A percentile compares a stretch with the other conserved stretches of the same genome.
phyloP scores from a whole-genome alignment of 108 stramenopile genomes.

The Cyclotella cryptica region DNA sequence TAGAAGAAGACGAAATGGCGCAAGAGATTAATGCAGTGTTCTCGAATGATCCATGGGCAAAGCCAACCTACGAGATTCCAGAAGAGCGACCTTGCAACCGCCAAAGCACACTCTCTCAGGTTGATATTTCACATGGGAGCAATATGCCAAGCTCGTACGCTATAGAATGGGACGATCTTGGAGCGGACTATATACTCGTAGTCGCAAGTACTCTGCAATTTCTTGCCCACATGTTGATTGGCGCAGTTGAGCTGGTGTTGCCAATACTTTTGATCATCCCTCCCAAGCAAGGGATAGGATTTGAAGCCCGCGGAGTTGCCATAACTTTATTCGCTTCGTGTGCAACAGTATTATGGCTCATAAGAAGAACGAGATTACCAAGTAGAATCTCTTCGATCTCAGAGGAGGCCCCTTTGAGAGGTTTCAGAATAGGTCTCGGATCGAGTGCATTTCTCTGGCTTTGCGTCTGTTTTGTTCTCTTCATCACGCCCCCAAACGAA shows the following conservation, averaged over 20 bases:
- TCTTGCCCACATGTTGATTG: conserved; percentile 18
- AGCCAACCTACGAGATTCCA: background rate
- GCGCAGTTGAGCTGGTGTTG: conserved; percentile 53
- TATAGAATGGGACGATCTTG: conserved; percentile 43
- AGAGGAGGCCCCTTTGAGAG: conserved; percentile 49
- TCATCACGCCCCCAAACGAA: conserved; percentile 7
- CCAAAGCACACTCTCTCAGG: no score
- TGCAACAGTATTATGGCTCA: conserved; percentile 41
- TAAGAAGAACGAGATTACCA: conserved; percentile 42
- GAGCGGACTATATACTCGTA: conserved; percentile 23
- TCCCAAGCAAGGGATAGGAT: conserved; percentile 49
- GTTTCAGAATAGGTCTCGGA: conserved; percentile 54
- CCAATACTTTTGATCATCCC: conserved; percentile 53
- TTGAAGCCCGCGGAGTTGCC: conserved; percentile 49
- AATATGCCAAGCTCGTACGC: background rate
- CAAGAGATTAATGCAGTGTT: background rate
- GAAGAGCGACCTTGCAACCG: background rate
- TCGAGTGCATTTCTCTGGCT: conserved; percentile 23
- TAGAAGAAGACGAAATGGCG: background rate
- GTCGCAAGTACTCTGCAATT: conserved; percentile 30
- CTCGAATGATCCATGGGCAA: background rate
- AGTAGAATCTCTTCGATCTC: conserved; percentile 28
- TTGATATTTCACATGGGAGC: background rate
- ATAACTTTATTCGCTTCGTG: conserved; percentile 43
- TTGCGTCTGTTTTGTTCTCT: conserved; percentile 18